Base-by-base conservation (phyloP, 2,329 filamentous ascomycete species). In the Penicillium sp. region DNA sequence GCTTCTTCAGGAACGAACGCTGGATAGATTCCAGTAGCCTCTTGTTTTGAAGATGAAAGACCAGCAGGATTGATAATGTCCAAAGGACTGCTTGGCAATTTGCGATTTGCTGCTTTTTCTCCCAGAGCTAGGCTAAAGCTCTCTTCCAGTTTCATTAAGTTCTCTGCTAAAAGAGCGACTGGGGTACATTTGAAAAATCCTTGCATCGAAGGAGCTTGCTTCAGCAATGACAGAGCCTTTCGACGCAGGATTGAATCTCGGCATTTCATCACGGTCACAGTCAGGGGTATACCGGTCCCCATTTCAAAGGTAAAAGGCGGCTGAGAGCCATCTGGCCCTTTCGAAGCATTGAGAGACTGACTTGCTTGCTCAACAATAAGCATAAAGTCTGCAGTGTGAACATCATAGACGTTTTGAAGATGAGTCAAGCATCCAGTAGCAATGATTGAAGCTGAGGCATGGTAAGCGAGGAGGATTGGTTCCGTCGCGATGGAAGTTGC, bases 281-380 rank as follows among this genome's bases (percentile, higher is more conserved):
- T 64, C n/a, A 70, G 44, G 3, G 62, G 59, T 4, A 61, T 41
- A 4, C 60, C 62, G 16, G 61, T 55, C 1, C 62, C 60, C 43
- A 58, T 51, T n/a, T 65, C 65, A 27, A 67, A 66, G 7, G 50
- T 62, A 27, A 67, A 67, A n/a, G 61, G 60, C 4, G 61, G 55
- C 26, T 59, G 57, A 3, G 35, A 29, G 7, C 55, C 56, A 40
- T 56, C 47, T 46, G 55, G 53, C 3, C 34, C 36, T 2, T 51
- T 27, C 4, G 51, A 56, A 7, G 49, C n/a, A 13, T 36, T 9
- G 2, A 66, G 59, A 7, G 46, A 47, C 9, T 32, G 29, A 7
- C 23, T 55, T 14, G 57, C 43, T 7, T 57, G 47, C 13, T 57
- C 48, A 8, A 63, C 43, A 9, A 63, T 61, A 5, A 23, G 47